phyloP scores from a whole-genome alignment of 2,329 filamentous ascomycete genomes.

The Alternaria sp. region DNA sequence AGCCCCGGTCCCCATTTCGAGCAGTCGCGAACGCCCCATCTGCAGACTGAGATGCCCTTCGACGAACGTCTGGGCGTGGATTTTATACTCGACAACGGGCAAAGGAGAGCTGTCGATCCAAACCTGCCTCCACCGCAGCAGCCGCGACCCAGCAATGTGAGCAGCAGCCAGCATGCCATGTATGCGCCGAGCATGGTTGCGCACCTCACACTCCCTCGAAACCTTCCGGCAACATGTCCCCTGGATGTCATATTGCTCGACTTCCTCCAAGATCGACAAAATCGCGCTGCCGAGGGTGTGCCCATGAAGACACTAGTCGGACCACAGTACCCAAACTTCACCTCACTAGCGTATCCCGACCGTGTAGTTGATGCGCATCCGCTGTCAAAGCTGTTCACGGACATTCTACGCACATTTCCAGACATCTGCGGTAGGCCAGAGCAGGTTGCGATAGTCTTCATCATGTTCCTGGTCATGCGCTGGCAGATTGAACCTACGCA shows the following conservation, averaged over 20 bases:
- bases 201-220: conserved; percentile 55
- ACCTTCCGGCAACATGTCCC: conserved; percentile 74
- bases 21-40: conserved; percentile 46
- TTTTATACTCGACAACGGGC: conserved; percentile 71
- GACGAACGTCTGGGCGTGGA: conserved; percentile 74
- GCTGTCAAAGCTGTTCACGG: conserved; percentile 83
- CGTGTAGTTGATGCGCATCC: conserved; percentile 72
- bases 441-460: conserved; percentile 80
- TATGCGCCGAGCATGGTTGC: conserved; percentile 42
- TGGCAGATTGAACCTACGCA: conserved; percentile 83
- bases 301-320: conserved; percentile 73
- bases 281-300: conserved; percentile 71
- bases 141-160: conserved; percentile 30
- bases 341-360: conserved; percentile 77
- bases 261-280: conserved; percentile 74
- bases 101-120: conserved; percentile 43
- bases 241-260: conserved; percentile 82
- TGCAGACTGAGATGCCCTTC: conserved; percentile 39
- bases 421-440: conserved; percentile 81
- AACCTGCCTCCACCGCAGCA: conserved; percentile 57
- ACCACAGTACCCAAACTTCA: conserved; percentile 80
- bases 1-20: conserved; percentile 53
- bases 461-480: conserved; percentile 84
- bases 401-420: conserved; percentile 84
- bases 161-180: conserved; percentile 33